Percentiles rank a stretch among this genome's conserved stretches.
phyloP scores from a whole-genome alignment of 768 basidiomycete genomes.

The Russula abietina region DNA sequence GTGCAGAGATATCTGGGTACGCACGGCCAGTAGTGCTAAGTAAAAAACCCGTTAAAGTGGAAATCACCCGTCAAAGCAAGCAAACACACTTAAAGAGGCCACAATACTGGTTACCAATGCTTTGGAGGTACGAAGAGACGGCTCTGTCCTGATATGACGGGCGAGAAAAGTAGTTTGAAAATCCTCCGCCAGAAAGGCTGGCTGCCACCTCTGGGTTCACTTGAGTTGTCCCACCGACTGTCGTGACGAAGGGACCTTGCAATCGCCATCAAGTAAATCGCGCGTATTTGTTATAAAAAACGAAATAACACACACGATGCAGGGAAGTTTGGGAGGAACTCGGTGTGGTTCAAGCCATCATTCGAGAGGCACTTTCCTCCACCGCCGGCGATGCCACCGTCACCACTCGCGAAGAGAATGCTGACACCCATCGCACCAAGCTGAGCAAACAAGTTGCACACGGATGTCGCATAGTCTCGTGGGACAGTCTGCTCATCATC shows the following conservation, averaged over 20 bases:
- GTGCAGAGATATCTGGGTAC: no score
- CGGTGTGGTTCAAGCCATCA: no score
- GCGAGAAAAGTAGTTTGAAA: no score
- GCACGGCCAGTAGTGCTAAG: no score
- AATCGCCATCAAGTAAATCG: neutral
- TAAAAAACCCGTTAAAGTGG: neutral
- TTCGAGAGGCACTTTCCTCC: constrained; percentile 39
- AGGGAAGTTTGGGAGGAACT: no score
- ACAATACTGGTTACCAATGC: constrained; percentile 42
- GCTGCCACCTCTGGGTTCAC: constrained; percentile 56
- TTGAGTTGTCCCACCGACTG: constrained; percentile 53
- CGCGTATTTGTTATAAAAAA: neutral
- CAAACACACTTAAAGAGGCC: constrained; percentile 49
- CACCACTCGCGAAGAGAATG: constrained; percentile 66
- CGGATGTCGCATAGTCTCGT: constrained; percentile 48
- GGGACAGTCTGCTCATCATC: constrained; percentile 56
- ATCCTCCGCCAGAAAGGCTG: constrained; percentile 56
- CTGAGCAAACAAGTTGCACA: no score
- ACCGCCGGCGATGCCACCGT: constrained; percentile 53
- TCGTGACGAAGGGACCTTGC: constrained; percentile 51
- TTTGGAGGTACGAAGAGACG: no score
- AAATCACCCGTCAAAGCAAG: neutral
- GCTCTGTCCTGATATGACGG: no score
- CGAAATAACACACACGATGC: constrained; percentile 28
- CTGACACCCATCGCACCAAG: no score